Evolutionary conservation across 1,284 basidiomycete species (phyloP).

Genomic region (Entoloma clypeatum): DNA sequence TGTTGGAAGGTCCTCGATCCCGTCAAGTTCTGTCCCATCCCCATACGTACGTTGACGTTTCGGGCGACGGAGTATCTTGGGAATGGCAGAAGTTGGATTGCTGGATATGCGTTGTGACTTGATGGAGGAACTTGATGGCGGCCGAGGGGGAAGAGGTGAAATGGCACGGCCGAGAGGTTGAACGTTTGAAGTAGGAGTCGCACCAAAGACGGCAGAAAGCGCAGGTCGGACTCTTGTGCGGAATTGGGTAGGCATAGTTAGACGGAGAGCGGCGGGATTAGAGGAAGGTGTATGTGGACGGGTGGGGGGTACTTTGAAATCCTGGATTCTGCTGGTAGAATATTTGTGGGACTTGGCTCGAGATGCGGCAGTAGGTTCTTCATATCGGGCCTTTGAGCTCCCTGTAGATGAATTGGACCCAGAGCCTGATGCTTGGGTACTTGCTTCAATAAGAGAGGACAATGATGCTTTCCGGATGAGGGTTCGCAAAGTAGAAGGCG

Average conservation of each 20-base stretch:
- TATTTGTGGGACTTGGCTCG: slow-evolving; percentile 67
- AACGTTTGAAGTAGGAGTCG: slow-evolving; percentile 33
- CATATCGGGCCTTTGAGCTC: slow-evolving; percentile 50
- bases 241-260: slow-evolving; percentile 81
- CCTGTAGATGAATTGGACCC: slow-evolving; percentile 35
- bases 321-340: slow-evolving; percentile 58
- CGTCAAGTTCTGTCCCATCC: slow-evolving; percentile 91
- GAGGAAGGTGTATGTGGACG: slow-evolving; percentile 74
- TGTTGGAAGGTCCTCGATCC: slow-evolving; percentile 85
- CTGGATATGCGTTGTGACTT: slow-evolving; percentile 24
- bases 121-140: slow-evolving; percentile 44
- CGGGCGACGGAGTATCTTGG: slow-evolving; percentile 70
- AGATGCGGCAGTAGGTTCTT: slow-evolving; percentile 73
- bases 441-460: slow-evolving; percentile 65
- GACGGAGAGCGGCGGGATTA: slow-evolving; percentile 66
- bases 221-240: slow-evolving; percentile 70
- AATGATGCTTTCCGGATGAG: slow-evolving; percentile 72
- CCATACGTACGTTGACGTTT: slow-evolving; percentile 76
- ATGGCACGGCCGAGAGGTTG: slow-evolving; percentile 40
- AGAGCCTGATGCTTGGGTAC: slow-evolving; percentile 53
- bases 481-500: slow-evolving; percentile 53
- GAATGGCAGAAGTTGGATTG: slow-evolving; percentile 40
- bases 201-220: slow-evolving; percentile 67
- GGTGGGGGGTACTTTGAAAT: slow-evolving; percentile 69
- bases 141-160: slow-evolving; percentile 56